Evolutionary conservation across 192 early-diverging fungal species (phyloP).

Genomic region (Dimargaris xerosporica): DNA sequence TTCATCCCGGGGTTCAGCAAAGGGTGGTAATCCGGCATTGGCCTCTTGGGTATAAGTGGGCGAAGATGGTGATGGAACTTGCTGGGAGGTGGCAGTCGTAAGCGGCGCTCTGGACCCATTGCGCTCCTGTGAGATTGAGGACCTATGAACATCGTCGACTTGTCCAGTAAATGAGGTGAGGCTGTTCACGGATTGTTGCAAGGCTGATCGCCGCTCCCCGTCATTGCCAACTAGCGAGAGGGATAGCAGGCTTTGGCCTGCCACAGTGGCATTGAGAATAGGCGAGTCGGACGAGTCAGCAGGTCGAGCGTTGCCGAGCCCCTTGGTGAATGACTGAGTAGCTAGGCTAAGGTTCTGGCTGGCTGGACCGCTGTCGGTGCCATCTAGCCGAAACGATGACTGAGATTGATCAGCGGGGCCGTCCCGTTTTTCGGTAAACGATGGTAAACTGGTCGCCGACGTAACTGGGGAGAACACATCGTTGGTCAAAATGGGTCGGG

Average conservation of each 20-base stretch:
- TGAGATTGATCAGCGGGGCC: too few species aligned
- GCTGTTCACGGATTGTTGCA: too few species aligned
- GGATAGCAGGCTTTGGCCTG: neutral
- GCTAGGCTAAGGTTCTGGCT: neutral
- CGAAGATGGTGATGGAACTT: neutral
- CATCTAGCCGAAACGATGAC: neutral
- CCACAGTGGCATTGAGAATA: slow-evolving; percentile 1
- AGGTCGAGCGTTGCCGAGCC: neutral
- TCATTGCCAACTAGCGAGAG: neutral
- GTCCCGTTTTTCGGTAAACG: too few species aligned
- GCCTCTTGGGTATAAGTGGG: neutral
- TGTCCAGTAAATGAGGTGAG: too few species aligned
- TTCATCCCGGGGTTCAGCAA: neutral
- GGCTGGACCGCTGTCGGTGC: neutral
- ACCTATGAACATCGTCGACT: neutral
- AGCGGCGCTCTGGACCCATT: neutral
- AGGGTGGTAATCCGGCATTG: neutral
- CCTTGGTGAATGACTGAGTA: too few species aligned
- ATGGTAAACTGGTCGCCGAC: neutral
- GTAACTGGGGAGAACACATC: neutral
- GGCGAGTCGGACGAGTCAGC: neutral
- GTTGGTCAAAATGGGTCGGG: neutral
- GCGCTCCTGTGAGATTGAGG: neutral
- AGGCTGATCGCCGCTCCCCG: too few species aligned
- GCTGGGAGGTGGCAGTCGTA: neutral